Evolutionary conservation across 2,329 filamentous ascomycete genomes (phyloP).

Genomic region (Sporothrix humicola): DNA sequence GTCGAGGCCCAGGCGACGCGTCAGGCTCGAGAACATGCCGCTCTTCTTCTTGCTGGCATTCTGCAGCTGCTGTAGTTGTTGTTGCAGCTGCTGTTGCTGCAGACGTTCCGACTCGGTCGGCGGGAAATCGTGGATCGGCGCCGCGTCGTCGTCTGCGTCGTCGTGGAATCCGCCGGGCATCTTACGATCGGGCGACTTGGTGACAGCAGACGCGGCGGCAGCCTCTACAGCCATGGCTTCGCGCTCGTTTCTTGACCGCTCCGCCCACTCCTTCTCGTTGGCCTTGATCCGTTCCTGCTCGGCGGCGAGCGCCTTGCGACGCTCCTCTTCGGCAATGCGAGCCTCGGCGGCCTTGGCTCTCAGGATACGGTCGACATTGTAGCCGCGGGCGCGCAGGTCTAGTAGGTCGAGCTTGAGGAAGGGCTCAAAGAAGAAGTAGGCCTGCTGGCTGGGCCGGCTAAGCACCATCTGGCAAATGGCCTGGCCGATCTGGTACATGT

Average conservation of each 20-base stretch:
- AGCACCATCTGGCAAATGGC: conserved; percentile 83
- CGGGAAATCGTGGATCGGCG: conserved; percentile 51
- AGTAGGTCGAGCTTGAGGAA: conserved; percentile 84
- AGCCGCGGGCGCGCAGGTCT: conserved; percentile 82
- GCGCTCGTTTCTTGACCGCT: conserved; percentile 52
- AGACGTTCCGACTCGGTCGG: conserved; percentile 42
- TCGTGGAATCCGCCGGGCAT: conserved; percentile 77
- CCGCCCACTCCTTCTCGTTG: conserved; percentile 47
- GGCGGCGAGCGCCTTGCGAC: conserved; percentile 73
- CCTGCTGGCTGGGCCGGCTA: conserved; percentile 82
- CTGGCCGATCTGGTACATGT: conserved; percentile 91
- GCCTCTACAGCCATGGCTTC: neutral
- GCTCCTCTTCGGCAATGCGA: conserved; percentile 81
- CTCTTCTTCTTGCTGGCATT: conserved; percentile 32
- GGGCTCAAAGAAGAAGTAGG: conserved; percentile 88
- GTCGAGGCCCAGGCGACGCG: conserved; percentile 71
- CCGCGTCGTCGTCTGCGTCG: conserved; percentile 55
- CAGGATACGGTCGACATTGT: conserved; percentile 95
- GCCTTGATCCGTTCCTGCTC: conserved; percentile 55
- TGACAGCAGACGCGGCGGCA: conserved; percentile 43
- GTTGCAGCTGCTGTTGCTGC: conserved; percentile 35
- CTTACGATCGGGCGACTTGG: conserved; percentile 49
- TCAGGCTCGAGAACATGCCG: conserved; percentile 71
- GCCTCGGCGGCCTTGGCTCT: conserved; percentile 86
- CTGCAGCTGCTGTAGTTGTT: conserved; percentile 41